These are phyloP conservation scores for Pulveroboletus frians DNA, from an alignment of 768 basidiomycete genomes.

Conservation along the genomic window DNA sequence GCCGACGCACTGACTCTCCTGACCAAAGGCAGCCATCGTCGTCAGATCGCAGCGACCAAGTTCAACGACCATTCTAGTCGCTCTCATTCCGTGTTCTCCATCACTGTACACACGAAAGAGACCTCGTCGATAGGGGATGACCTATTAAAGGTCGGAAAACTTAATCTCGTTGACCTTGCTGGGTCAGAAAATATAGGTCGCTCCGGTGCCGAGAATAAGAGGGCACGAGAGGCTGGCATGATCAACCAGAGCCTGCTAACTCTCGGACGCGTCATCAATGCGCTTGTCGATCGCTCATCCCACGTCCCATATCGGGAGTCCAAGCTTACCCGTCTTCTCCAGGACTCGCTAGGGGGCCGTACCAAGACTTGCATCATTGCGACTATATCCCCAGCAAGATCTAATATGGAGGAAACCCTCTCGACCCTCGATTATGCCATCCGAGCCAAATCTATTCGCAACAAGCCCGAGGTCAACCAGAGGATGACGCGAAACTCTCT, in stretches of 20 bases:
- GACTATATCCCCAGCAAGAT: conserved; percentile 89
- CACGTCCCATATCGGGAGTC: conserved; percentile 98
- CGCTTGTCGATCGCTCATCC: conserved; percentile 83
- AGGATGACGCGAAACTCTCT: conserved; percentile 89
- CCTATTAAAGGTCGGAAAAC: conserved; percentile 86
- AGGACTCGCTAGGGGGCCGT: conserved; percentile 96
- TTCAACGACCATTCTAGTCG: conserved; percentile 98
- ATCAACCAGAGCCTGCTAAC: conserved; percentile 97
- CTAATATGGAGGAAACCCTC: conserved; percentile 94
- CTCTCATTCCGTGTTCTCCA: conserved; percentile 96
- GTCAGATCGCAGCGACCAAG: conserved; percentile 93
- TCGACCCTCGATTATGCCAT: conserved; percentile 97
- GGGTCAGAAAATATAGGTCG: conserved; percentile 97
- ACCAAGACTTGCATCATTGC: conserved; percentile 99
- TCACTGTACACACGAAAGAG: conserved; percentile 91
- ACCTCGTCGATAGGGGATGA: conserved; percentile 75
- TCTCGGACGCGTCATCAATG: conserved; percentile 95
- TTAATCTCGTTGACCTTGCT: conserved; percentile 95
- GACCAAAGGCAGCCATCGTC: conserved; percentile 81
- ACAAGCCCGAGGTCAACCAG: conserved; percentile 93
- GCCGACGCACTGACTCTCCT: conserved; percentile 79
- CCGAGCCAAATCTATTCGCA: conserved; percentile 90
- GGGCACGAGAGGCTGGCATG: conserved; percentile 96
- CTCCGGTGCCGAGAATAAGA: conserved; percentile 90
- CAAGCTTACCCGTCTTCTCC: conserved; percentile 92